These are phyloP conservation scores for Porcisia deanei DNA, from an alignment of 208 protist species.

Conservation along the genomic window DNA sequence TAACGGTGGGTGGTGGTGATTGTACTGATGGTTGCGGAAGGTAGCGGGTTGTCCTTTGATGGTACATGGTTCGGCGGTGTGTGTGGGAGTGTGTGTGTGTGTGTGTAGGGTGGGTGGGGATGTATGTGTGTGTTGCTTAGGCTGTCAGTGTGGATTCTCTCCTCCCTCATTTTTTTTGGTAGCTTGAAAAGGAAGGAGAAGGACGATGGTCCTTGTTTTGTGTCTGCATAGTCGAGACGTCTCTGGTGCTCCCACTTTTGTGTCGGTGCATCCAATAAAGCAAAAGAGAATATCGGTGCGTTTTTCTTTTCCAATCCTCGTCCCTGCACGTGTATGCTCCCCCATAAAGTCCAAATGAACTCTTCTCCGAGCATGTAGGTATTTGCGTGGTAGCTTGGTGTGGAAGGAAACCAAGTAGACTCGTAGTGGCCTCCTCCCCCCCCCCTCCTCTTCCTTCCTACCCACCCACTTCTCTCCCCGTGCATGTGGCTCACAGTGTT, in stretches of 20 bases:
- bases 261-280: no score
- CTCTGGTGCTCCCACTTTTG: no score
- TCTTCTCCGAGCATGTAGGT: neutral
- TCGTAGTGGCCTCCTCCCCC: no score
- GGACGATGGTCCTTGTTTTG: neutral
- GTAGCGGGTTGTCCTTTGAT: neutral
- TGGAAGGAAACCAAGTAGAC: neutral
- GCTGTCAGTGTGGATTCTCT: neutral
- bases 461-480: neutral
- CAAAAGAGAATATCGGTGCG: no score
- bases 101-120: neutral
- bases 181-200: neutral
- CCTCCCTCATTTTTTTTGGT: neutral
- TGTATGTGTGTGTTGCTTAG: neutral
- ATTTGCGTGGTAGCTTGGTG: neutral
- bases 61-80: neutral
- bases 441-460: neutral
- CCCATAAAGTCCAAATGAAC: no score
- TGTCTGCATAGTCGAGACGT: no score
- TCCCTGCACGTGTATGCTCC: no score
- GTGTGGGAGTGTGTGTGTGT: neutral
- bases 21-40: neutral
- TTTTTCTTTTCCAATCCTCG: no score
- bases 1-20: slow-evolving; percentile 24
- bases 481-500: neutral